Conservation (phyloP, 2,329 filamentous ascomycete species). For the Metarhizium anisopliae region DNA sequence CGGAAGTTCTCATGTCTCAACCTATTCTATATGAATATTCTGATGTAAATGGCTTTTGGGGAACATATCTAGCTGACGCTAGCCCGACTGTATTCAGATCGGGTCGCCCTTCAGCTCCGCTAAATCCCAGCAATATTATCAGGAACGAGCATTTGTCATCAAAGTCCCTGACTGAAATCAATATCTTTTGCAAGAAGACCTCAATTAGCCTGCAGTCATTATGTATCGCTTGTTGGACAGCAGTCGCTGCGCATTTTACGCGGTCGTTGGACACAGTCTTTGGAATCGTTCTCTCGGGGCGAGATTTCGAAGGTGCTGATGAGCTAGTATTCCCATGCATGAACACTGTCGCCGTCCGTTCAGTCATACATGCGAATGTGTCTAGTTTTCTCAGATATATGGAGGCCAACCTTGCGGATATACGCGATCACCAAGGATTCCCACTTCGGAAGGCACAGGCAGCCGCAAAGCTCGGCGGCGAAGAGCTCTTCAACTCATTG, state of each 20-base stretch:
- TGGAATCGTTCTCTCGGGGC: conserved; percentile 74
- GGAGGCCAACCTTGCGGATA: conserved; percentile 58
- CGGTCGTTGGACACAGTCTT: conserved; percentile 67
- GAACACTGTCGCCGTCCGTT: conserved; percentile 76
- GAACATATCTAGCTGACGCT: conserved; percentile 49
- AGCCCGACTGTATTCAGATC: conserved; percentile 24
- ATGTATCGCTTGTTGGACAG: conserved; percentile 67
- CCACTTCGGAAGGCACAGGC: conserved; percentile 63
- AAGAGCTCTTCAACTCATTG: conserved; percentile 43
- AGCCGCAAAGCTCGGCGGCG: conserved; percentile 22
- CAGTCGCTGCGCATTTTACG: conserved; percentile 55
- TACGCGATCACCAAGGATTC: conserved; percentile 66
- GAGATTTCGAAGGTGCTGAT: conserved; percentile 63
- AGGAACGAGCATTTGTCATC: conserved; percentile 10
- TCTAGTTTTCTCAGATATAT: conserved; percentile 60
- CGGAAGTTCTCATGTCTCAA: conserved; percentile 11
- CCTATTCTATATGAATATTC: conserved; percentile 1
- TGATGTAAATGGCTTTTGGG: conserved; percentile 54
- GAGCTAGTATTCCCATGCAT: conserved; percentile 77
- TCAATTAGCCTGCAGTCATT: conserved; percentile 69
- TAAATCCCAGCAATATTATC: background rate
- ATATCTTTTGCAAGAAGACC: conserved; percentile 53
- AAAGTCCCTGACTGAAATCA: conserved; percentile 13
- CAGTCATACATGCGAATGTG: conserved; percentile 60
- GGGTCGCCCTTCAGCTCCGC: background rate